Percentiles rank a stretch among this genome's conserved stretches.
Evolutionary conservation across 2,329 filamentous ascomycete genomes (phyloP).

Genomic region (Aspergillus brasiliensis): DNA sequence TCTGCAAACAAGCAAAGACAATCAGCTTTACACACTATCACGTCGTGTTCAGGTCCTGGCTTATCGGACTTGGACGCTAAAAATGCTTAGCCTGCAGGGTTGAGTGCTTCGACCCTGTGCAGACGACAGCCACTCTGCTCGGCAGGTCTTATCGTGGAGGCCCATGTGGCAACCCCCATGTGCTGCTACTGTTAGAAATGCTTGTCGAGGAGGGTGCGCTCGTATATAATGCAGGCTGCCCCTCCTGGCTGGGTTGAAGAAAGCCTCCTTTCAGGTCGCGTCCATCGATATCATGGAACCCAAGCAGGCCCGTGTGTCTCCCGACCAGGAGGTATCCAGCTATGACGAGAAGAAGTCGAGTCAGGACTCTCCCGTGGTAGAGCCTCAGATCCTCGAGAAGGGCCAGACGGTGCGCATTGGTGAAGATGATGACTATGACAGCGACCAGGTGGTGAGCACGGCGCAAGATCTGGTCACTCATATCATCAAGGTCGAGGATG

Average conservation of each 20-base stretch:
- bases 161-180: neutral
- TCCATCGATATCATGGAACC: neutral
- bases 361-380: neutral
- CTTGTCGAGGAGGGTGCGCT: neutral
- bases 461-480: slow-evolving; percentile 4
- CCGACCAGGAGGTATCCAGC: neutral
- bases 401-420: neutral
- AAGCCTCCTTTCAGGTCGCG: neutral
- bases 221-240: neutral
- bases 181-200: neutral
- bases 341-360: neutral
- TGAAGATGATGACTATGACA: neutral
- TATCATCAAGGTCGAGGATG: slow-evolving; percentile 8
- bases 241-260: neutral
- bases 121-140: neutral
- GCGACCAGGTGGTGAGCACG: slow-evolving; percentile 2
- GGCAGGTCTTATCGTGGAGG: neutral
- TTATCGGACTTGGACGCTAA: neutral
- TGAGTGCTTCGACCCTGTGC: neutral
- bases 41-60: neutral
- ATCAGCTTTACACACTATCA: neutral
- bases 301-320: neutral
- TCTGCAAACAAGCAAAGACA: neutral
- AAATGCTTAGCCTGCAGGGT: slow-evolving; percentile 9
- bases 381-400: neutral